A percentile compares a stretch with the other conserved stretches of the same genome.
Evolutionary conservation across 1,139 yeast species (phyloP).

Genomic region (Yamadazyma dendronema): DNA sequence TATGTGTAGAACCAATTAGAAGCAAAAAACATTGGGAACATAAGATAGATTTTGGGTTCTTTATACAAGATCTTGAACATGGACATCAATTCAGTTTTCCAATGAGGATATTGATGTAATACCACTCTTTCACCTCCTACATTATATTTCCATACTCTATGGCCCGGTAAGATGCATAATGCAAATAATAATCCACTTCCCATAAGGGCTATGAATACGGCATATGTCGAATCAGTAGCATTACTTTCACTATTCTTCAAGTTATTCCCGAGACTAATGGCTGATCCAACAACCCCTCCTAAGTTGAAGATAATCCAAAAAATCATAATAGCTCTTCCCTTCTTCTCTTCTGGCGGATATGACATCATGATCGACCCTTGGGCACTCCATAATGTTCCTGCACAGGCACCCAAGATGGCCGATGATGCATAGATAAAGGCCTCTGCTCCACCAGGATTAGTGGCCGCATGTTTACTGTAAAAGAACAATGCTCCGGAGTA

Average conservation of each 20-base stretch:
- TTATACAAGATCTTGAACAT: conserved; percentile 37
- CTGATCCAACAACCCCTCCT: conserved; percentile 63
- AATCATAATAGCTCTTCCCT: conserved; percentile 54
- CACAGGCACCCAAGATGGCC: conserved; percentile 59
- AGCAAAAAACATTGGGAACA: conserved; percentile 63
- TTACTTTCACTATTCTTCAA: conserved; percentile 35
- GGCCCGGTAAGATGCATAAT: conserved; percentile 48
- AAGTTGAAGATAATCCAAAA: conserved; percentile 66
- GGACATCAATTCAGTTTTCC: conserved; percentile 46
- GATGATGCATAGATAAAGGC: conserved; percentile 40
- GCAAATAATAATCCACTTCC: conserved; percentile 25
- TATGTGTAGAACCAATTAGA: conserved; percentile 69
- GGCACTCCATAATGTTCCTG: conserved; percentile 50
- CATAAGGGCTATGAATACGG: conserved; percentile 49
- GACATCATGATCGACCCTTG: conserved; percentile 60
- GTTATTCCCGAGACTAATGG: conserved; percentile 54
- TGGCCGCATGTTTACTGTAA: conserved; percentile 31
- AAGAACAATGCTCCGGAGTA: conserved; percentile 53
- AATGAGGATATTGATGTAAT: conserved; percentile 44
- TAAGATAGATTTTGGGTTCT: conserved; percentile 47
- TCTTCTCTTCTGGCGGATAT: conserved; percentile 54
- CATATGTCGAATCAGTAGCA: conserved; percentile 55
- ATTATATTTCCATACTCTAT: conserved; percentile 50
- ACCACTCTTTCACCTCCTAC: conserved; percentile 44
- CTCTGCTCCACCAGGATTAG: conserved; percentile 15